These are phyloP conservation scores for Picocystis salinarum DNA, from an alignment of 139 green algal genomes.

Conservation along the genomic window DNA sequence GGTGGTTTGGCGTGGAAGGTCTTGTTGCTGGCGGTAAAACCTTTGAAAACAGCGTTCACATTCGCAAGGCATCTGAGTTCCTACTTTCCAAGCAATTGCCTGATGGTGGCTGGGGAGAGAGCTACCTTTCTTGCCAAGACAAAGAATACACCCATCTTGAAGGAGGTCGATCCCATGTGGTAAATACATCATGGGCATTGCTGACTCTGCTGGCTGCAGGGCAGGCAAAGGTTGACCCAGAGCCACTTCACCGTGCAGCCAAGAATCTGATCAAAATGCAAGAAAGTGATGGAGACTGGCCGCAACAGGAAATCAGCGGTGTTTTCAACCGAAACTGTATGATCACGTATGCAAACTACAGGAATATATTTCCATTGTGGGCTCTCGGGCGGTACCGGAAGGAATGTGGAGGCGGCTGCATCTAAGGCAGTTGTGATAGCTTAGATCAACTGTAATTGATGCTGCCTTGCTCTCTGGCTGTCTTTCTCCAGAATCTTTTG, in stretches of 20 bases:
- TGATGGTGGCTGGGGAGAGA: constrained; percentile 92
- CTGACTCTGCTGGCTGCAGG: constrained; percentile 52
- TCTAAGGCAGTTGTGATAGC: too few species aligned
- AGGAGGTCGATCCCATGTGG: constrained; percentile 51
- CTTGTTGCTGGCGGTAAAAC: constrained; percentile 47
- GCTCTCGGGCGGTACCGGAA: constrained; percentile 67
- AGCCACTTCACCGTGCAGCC: constrained; percentile 36
- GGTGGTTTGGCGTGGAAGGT: constrained; percentile 80
- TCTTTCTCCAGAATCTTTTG: too few species aligned
- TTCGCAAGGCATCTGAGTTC: constrained; percentile 53
- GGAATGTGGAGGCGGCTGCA: too few species aligned
- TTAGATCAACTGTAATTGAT: too few species aligned
- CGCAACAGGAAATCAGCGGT: constrained; percentile 93
- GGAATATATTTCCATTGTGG: constrained; percentile 98
- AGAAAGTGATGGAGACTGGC: constrained; percentile 69
- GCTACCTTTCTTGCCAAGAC: constrained; percentile 87
- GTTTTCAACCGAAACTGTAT: constrained; percentile 99
- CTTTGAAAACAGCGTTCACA: constrained; percentile 24
- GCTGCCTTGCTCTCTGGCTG: too few species aligned
- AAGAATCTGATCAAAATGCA: constrained; percentile 37
- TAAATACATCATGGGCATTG: constrained; percentile 93
- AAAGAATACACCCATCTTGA: constrained; percentile 89
- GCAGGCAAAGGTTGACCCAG: constrained; percentile 20
- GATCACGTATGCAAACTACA: constrained; percentile 97
- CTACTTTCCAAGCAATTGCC: constrained; percentile 65